Conservation (phyloP, 2,329 filamentous ascomycete species). For the Nannizzia gypsea region DNA sequence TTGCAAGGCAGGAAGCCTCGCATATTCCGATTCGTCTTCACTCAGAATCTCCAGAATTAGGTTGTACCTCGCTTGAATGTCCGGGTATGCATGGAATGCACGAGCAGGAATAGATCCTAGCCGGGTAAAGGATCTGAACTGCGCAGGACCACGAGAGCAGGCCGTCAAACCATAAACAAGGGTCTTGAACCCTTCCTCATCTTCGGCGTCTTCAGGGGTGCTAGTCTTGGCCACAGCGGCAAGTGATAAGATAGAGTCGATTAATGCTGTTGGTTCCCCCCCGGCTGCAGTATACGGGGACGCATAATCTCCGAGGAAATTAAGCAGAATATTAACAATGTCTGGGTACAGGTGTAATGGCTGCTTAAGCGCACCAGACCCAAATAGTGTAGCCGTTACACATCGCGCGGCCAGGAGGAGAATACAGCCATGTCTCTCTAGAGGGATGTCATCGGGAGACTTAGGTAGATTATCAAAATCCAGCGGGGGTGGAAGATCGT, state of each 20-base stretch:
- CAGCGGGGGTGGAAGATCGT: constrained; percentile 31
- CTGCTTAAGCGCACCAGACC: constrained; percentile 25
- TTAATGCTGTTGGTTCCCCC: constrained; percentile 36
- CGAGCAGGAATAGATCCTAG: constrained; percentile 27
- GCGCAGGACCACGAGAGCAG: constrained; percentile 22
- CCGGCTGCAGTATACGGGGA: constrained; percentile 20
- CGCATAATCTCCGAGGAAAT: constrained; percentile 39
- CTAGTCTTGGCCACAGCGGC: constrained; percentile 40
- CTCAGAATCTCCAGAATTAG: constrained; percentile 46
- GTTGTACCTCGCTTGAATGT: constrained; percentile 39
- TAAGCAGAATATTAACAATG: constrained; percentile 39
- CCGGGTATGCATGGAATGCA: constrained; percentile 42
- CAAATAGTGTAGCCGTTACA: constrained; percentile 40
- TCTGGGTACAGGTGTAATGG: constrained; percentile 42
- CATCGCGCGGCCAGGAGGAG: constrained; percentile 44
- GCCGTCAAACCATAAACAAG: constrained; percentile 39
- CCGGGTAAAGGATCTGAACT: constrained; percentile 25
- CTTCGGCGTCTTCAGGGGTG: constrained; percentile 29
- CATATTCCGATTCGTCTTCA: constrained; percentile 42
- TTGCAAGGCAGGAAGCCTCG: constrained; percentile 46
- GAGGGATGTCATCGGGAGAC: constrained; percentile 41
- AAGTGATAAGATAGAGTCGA: constrained; percentile 44
- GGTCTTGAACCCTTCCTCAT: constrained; percentile 41
- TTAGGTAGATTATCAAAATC: constrained; percentile 46
- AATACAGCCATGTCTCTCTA: constrained; percentile 45